A percentile compares a stretch with the other conserved stretches of the same genome.
phyloP scores from a whole-genome alignment of 768 basidiomycete genomes.

The Sporobolomyces pararoseus region DNA sequence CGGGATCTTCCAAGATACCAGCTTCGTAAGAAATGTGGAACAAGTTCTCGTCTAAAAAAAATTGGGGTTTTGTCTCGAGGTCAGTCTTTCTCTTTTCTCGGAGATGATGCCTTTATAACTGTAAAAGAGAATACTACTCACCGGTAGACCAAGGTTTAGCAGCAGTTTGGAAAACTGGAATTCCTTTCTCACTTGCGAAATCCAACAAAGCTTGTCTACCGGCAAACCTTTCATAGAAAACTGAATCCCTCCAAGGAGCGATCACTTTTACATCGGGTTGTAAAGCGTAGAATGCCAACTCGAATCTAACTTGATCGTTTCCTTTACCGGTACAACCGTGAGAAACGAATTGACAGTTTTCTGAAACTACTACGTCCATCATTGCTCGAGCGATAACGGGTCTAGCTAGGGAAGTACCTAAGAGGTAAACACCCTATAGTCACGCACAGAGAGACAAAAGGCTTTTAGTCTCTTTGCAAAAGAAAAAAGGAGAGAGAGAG shows the following conservation, averaged over 20 bases:
- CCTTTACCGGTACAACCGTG: constrained; percentile 99
- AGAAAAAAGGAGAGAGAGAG: background rate
- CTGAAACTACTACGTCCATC: constrained; percentile 84
- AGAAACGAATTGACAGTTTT: constrained; percentile 94
- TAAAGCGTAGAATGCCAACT: constrained; percentile 96
- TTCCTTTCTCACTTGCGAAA: constrained; percentile 79
- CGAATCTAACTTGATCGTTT: constrained; percentile 99
- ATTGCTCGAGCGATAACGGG: constrained; percentile 99
- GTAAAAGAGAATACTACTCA: constrained; percentile 35
- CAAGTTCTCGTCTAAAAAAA: constrained; percentile 75
- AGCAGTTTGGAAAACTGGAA: constrained; percentile 90
- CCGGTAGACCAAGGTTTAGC: constrained; percentile 96
- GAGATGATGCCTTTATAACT: too few relatives aligned
- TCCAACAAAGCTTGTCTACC: constrained; percentile 88
- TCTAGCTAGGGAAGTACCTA: constrained; percentile 94
- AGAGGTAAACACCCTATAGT: constrained; percentile 81
- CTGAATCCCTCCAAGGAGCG: constrained; percentile 97
- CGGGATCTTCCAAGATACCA: constrained; percentile 95
- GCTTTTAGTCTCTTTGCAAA: too few relatives aligned
- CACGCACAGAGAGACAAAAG: constrained; percentile 13
- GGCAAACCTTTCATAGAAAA: constrained; percentile 95
- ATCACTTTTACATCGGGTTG: constrained; percentile 98
- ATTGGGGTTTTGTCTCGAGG: background rate
- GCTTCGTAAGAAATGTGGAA: constrained; percentile 99
- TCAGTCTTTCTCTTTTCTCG: background rate